A percentile compares a stretch with the other conserved stretches of the same genome.
phyloP scores from a whole-genome alignment of 2,329 filamentous ascomycete genomes.

The Didymella exigua region DNA sequence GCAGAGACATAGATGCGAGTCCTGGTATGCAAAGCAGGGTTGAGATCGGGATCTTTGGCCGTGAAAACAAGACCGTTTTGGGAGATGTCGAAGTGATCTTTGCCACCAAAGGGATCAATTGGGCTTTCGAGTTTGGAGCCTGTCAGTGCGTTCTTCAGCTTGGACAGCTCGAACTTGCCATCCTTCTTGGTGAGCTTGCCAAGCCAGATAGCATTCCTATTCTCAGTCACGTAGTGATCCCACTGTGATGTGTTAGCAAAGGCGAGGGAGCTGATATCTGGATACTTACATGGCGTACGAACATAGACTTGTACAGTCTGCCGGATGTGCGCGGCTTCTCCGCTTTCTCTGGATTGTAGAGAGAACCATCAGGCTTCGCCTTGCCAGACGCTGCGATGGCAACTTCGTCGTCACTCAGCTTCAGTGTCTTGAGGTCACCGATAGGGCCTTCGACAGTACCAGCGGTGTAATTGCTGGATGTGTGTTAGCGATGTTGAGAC shows the following conservation, averaged over 20 bases:
- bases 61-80: constrained; percentile 71
- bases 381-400: constrained; percentile 62
- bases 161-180: constrained; percentile 46
- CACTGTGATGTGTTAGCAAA: constrained; percentile 52
- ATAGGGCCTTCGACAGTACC: constrained; percentile 55
- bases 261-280: neutral
- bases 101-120: constrained; percentile 77
- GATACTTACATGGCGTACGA: constrained; percentile 66
- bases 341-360: constrained; percentile 69
- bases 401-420: constrained; percentile 45
- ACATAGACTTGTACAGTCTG: constrained; percentile 74
- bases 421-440: constrained; percentile 55
- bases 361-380: constrained; percentile 69
- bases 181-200: constrained; percentile 58
- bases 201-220: constrained; percentile 75
- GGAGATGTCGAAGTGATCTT: constrained; percentile 79
- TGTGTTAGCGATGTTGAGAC: constrained; percentile 2
- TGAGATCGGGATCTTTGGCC: constrained; percentile 73
- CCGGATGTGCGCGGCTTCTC: constrained; percentile 67
- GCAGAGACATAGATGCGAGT: constrained; percentile 75
- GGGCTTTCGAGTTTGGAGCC: constrained; percentile 67
- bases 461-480: constrained; percentile 47
- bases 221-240: constrained; percentile 75
- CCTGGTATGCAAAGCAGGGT: constrained; percentile 77
- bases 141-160: constrained; percentile 68